Evolutionary conservation across 2,329 filamentous ascomycete species (phyloP).

Genomic region (Xylaria sp.): DNA sequence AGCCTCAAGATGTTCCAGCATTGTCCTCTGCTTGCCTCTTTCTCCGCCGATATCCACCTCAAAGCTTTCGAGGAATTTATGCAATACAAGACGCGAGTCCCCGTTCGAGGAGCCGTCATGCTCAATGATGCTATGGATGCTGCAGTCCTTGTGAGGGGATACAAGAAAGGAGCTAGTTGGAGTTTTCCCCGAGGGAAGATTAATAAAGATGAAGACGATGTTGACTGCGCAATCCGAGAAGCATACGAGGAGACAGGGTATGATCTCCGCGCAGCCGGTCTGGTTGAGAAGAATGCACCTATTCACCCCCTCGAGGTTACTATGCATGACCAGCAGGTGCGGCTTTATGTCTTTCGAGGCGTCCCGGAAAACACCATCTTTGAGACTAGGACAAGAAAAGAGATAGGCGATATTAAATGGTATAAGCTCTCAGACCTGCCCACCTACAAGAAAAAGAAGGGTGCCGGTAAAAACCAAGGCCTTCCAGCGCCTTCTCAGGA

Average conservation of each 20-base stretch:
- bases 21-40: conserved; percentile 86
- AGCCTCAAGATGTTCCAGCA: conserved; percentile 92
- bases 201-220: conserved; percentile 93
- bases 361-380: conserved; percentile 89
- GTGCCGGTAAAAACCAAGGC: conserved; percentile 63
- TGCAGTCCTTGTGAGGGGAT: conserved; percentile 92
- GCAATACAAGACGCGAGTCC: conserved; percentile 92
- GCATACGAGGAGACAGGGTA: conserved; percentile 97
- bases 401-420: conserved; percentile 98
- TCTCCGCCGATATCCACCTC: conserved; percentile 79
- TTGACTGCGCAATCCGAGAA: conserved; percentile 93
- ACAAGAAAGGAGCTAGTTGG: conserved; percentile 97
- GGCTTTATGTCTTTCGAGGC: conserved; percentile 89
- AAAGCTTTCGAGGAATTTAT: conserved; percentile 92
- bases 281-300: conserved; percentile 76
- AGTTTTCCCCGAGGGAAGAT: conserved; percentile 98
- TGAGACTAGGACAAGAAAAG: conserved; percentile 90
- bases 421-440: conserved; percentile 90
- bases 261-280: conserved; percentile 78
- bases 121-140: conserved; percentile 95
- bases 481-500: conserved; percentile 70
- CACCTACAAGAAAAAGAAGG: conserved; percentile 74
- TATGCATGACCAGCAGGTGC: conserved; percentile 92
- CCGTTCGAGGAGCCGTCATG: conserved; percentile 92
- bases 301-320: conserved; percentile 88